Percentiles rank a stretch among this genome's conserved stretches.
phyloP scores from a whole-genome alignment of 2,329 filamentous ascomycete genomes.

The Paecilomyces variotii region DNA sequence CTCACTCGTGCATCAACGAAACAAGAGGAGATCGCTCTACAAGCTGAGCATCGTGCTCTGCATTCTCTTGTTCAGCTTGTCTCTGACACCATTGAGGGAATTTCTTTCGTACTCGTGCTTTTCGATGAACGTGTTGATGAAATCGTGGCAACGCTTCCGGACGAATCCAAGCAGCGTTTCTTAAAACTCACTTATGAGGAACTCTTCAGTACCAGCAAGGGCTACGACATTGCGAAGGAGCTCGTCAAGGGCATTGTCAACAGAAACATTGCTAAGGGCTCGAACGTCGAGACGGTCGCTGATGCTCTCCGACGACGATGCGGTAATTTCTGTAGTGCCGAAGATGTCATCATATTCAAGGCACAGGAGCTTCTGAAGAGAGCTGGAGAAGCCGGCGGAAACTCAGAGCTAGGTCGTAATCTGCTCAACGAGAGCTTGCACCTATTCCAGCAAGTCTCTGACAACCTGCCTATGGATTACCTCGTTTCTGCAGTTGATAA shows the following conservation, averaged over 20 bases:
- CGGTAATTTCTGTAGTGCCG: constrained; percentile 93
- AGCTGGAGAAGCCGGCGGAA: constrained; percentile 68
- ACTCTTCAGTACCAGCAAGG: constrained; percentile 70
- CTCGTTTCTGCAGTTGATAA: constrained; percentile 68
- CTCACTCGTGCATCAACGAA: constrained; percentile 69
- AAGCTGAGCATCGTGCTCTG: constrained; percentile 89
- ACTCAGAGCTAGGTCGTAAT: constrained; percentile 67
- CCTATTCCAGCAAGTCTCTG: constrained; percentile 82
- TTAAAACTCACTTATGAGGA: constrained; percentile 76
- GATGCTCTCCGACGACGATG: constrained; percentile 88
- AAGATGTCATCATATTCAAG: constrained; percentile 97
- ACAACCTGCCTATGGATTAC: constrained; percentile 71
- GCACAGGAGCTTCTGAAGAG: constrained; percentile 91
- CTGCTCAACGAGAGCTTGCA: constrained; percentile 82
- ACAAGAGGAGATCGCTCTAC: constrained; percentile 84
- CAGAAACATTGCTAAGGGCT: constrained; percentile 90
- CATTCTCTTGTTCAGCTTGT: constrained; percentile 79
- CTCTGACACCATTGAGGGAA: constrained; percentile 86
- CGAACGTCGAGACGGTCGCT: constrained; percentile 94
- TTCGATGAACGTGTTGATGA: constrained; percentile 91
- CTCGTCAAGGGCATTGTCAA: constrained; percentile 98
- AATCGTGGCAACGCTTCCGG: constrained; percentile 70
- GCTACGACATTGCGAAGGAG: constrained; percentile 84
- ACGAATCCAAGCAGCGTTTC: constrained; percentile 60
- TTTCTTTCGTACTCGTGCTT: constrained; percentile 88